phyloP scores from a whole-genome alignment of 352 stramenopile genomes.

The Phytophthora gonapodyides region DNA sequence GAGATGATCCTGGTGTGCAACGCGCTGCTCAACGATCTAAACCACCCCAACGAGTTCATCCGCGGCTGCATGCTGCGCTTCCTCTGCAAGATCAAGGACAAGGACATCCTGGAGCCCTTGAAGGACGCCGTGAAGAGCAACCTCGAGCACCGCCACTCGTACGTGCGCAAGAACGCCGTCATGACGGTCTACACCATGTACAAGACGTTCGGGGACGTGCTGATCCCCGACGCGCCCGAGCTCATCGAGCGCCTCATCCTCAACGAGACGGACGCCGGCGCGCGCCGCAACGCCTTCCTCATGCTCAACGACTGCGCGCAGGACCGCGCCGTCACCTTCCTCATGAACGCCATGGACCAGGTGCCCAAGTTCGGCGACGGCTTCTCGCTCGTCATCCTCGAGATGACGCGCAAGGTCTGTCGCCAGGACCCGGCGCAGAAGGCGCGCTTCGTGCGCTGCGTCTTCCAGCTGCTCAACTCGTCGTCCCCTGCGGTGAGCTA shows the following conservation, averaged over 20 bases:
- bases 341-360: conserved; percentile 97
- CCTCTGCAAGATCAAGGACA: conserved; percentile 99
- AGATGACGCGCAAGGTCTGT: conserved; percentile 99
- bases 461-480: conserved; percentile 98
- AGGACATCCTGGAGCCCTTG: conserved; percentile 92
- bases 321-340: conserved; percentile 97
- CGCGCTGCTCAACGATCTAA: conserved; percentile 99
- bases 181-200: conserved; percentile 98
- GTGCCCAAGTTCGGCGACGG: conserved; percentile 95
- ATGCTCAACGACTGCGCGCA: conserved; percentile 99
- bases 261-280: conserved; percentile 94
- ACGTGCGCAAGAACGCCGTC: conserved; percentile 99
- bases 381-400: conserved; percentile 99
- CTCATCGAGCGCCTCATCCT: conserved; percentile 96
- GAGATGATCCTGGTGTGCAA: conserved; percentile 99
- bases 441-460: conserved; percentile 97
- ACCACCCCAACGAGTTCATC: conserved; percentile 99
- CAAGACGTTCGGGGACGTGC: conserved; percentile 92
- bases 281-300: conserved; percentile 98
- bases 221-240: conserved; percentile 98
- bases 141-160: conserved; percentile 98
- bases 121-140: conserved; percentile 95
- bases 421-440: conserved; percentile 98
- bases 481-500: conserved; percentile 94
- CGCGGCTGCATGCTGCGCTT: conserved; percentile 99